These are phyloP conservation scores for Colletotrichum higginsianum DNA, from an alignment of 2,329 filamentous ascomycete species.

Conservation along the genomic window DNA sequence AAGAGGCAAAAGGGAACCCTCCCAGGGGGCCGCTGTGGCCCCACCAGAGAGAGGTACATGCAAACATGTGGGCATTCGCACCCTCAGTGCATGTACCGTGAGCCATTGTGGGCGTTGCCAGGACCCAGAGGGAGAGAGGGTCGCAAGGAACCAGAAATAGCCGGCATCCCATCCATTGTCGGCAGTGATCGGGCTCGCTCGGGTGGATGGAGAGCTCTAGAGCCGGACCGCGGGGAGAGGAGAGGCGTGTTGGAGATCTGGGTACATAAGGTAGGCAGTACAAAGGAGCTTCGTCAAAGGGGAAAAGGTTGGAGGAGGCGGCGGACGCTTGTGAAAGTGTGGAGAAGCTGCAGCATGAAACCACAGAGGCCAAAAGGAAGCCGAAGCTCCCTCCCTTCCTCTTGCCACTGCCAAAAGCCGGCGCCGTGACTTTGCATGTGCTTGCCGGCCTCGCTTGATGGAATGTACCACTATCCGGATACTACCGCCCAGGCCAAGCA, in stretches of 20 bases:
- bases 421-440: constrained; percentile 38
- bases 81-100: constrained; percentile 23
- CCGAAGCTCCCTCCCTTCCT: background rate
- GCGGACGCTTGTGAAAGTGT: constrained; percentile 50
- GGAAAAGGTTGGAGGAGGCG: background rate
- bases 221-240: constrained; percentile 40
- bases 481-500: background rate
- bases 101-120: background rate
- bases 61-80: background rate
- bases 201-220: constrained; percentile 50
- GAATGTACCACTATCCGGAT: constrained; percentile 17
- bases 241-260: constrained; percentile 33
- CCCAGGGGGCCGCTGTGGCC: constrained; percentile 12
- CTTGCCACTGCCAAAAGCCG: background rate
- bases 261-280: background rate
- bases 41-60: constrained; percentile 35
- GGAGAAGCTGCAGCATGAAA: constrained; percentile 44
- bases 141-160: constrained; percentile 22
- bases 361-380: constrained; percentile 11
- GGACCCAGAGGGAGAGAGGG: background rate
- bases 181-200: constrained; percentile 54
- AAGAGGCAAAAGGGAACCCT: constrained; percentile 34
- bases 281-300: constrained; percentile 31
- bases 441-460: constrained; percentile 16
- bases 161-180: constrained; percentile 43